Base-by-base conservation (phyloP, 257 asterid genomes). In the Thymus quinquecostatus region DNA sequence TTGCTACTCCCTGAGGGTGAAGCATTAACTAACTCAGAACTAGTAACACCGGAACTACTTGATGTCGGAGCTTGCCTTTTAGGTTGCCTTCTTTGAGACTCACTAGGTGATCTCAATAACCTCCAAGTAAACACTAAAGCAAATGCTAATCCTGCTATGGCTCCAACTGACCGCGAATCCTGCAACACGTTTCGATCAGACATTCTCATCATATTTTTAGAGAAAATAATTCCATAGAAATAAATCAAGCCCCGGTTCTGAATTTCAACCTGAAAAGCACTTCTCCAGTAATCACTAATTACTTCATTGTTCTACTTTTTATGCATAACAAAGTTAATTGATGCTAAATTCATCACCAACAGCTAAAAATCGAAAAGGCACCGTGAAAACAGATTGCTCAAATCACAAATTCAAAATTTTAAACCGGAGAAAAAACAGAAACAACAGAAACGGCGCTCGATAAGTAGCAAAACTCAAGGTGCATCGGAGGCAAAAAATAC, bases 101-200 rank as follows among this genome's bases (percentile, higher is more conserved):
- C 86, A 66, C 89, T 80, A 12, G 92, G 91, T 60, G 90, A 72
- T 77, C 95, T 83, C 73, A 85, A 77, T 69, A 88, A 48, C 83
- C 92, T 88, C 97, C 98, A 92, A 14, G 95, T 85, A 79, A 91
- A 91, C 67, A 90, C 89, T 65, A 90, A 60, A 13, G 97, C 92
- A 74, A 92, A 81, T 64, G 95, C 91, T 73, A 92, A 74, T 60
- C 92, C 97, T 30, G 97, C 97, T 66, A 90, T 66, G 77, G 97
- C 91, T 69, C 95, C 98, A 71, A 86, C 78, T 43, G 96, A 88
- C 74, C 91, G 82, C 29, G 90, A 79, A 76, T 92, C 96, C 98
- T 92, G 86, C 73, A 65, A 64, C 50, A 40, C 60, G 61, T 69
- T 33, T 60, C 48, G 60, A 36, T 57, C 54, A 47, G n/a, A 36